These are phyloP conservation scores for Botrytis deweyae DNA, from an alignment of 2,329 filamentous ascomycete genomes.

Conservation along the genomic window DNA sequence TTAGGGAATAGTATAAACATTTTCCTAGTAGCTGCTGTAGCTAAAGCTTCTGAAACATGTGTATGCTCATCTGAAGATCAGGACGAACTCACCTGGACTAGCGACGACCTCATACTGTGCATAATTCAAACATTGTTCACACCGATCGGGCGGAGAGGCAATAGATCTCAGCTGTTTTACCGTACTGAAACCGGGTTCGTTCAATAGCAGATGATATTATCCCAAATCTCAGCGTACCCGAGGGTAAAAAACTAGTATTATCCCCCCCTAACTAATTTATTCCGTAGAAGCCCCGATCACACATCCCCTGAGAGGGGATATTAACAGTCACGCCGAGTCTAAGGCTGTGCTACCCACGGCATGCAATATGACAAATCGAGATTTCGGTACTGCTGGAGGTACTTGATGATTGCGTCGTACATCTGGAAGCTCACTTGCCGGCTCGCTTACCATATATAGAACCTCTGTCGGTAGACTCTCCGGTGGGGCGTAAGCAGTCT, in stretches of 20 bases:
- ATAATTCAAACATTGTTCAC: not conserved
- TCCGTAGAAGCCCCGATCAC: not conserved
- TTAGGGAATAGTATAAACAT: not conserved
- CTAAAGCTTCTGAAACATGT: not conserved
- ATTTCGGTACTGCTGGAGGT: not conserved
- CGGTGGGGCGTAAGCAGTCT: not conserved
- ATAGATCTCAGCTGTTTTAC: not conserved
- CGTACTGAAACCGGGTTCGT: not conserved
- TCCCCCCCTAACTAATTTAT: not conserved
- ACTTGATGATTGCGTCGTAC: not conserved
- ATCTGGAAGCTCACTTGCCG: not conserved
- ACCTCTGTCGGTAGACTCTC: not conserved
- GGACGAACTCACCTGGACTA: not conserved
- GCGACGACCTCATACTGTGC: not conserved
- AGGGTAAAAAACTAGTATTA: not conserved
- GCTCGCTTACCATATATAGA: not conserved
- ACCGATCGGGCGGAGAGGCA: not conserved
- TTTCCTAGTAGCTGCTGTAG: not conserved
- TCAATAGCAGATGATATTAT: not conserved
- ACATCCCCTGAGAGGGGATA: not conserved
- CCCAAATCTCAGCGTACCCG: not conserved
- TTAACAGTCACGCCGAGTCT: not conserved
- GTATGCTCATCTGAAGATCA: not conserved
- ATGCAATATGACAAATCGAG: not conserved
- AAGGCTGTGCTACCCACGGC: not conserved